Base-by-base conservation (phyloP, 441 rosid genomes). In the Syzygium syzygioides region DNA sequence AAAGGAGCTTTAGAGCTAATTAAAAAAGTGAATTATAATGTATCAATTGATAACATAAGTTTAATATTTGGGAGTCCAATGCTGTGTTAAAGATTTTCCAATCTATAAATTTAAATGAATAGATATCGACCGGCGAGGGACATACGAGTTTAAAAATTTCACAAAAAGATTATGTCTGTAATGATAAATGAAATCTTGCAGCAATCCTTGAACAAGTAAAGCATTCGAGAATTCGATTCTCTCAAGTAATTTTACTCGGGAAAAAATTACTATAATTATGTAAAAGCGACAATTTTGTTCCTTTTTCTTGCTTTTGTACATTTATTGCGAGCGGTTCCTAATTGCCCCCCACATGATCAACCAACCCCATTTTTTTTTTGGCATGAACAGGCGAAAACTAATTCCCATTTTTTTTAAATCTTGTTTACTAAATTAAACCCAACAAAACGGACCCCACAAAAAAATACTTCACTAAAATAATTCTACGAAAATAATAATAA, bases 31-130 rank as follows among this genome's bases (percentile, higher is more conserved):
- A 30, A 6, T 14, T 30, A n/a, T n/a, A 34, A 13, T 2, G 32
- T 14, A 15, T 15, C 9, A 3, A 5, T 64, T 1, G 4, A n/a
- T 2, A 15, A 64, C 15, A 64, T 64, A 2, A 62, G 19, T 62
- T 14, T 8, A 14, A 62, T 62, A n/a, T n/a, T 4, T 5, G 2
- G 1, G 0, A 62, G 4, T 9, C 12, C 2, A 13, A 55, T 5
- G 2, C 4, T 0, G 17, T 55, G 9, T 19, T 55, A 55, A 17
- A 17, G 20, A 18, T 55, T 55, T 55, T 5, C 9, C 9, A 2
- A 55, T 4, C 41, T 4, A 30, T 64, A 64, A 66, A 17, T 32
- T 66, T 19, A 32, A 66, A 66, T 32, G 4, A 10, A 32, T 32
- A 68, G 23, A 26, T 8, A 3, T 68, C 3, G 7, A 32, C 2